Evolutionary conservation across 192 early-diverging fungal species (phyloP), one percentile per base, ranked within the genome.

Genomic region (Rhizoclosmatium sp.): DNA sequence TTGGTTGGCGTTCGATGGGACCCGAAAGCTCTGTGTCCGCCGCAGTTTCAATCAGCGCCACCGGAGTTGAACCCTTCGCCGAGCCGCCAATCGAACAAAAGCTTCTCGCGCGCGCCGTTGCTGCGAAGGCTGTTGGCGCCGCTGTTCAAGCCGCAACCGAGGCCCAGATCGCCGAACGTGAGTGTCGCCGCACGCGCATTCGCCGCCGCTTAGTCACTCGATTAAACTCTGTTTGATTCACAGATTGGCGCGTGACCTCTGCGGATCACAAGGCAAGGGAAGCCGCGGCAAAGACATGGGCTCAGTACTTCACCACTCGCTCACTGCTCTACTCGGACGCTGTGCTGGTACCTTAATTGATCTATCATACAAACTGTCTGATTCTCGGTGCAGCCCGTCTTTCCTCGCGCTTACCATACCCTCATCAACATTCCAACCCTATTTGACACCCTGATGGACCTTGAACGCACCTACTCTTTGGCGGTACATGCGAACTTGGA

Each of bases 401-500:
- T 82, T 59, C 72, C 81, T 2, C 61, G 74, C 21, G 81, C 81
- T 12, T 82, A 75, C 31, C 44, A 68, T 23, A 56, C 56, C 10
- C 40, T 82, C n/a, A 62, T 74, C 16, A 5, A 7, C 10, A 47
- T 62, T 31, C 40, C 62, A 10, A 2, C 79, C 2, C 44, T 83
- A 1, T 84, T 85, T 64, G 84, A 85, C 47, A 77, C 79, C 3
- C 47, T 85, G 46, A 74, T 85, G 59, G 61, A 83, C 14, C 71
- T 85, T 3, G 84, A 85, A 47, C 65, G 71, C 3, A 60, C 47
- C 45, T 85, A 85, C 56, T 69, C 78, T 3, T 41, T 71, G 40
- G 69, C 78, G 1, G 47, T 83, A 56, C 62, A 49, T 4, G 75
- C 65, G 3, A 21, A 48, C n/a, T 51, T 70, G 48, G 59, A 4